These are phyloP conservation scores for Exutisphaerella laricina DNA, from an alignment of 2,329 filamentous ascomycete species.

Conservation along the genomic window DNA sequence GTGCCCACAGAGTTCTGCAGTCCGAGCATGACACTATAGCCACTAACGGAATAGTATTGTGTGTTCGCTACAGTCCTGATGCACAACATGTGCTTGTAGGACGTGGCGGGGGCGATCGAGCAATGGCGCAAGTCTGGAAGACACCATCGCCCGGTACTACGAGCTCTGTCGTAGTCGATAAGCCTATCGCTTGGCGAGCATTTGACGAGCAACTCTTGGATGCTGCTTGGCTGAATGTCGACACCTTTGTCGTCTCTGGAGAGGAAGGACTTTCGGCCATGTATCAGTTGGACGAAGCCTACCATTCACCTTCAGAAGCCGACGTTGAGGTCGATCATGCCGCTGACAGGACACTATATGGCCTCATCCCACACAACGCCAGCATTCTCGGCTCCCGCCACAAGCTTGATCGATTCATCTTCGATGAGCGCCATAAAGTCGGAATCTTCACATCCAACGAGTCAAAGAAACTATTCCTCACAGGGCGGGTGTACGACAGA, in stretches of 20 bases:
- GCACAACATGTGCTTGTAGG: constrained; percentile 29
- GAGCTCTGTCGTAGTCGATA: constrained; percentile 23
- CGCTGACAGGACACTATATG: constrained; percentile 13
- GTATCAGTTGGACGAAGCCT: constrained; percentile 19
- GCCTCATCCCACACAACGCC: constrained; percentile 15
- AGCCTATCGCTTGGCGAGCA: constrained; percentile 36
- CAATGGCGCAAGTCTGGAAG: constrained; percentile 31
- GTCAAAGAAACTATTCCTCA: constrained; percentile 32
- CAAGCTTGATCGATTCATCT: constrained; percentile 33
- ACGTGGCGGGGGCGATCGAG: constrained; percentile 28
- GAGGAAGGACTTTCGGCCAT: constrained; percentile 27
- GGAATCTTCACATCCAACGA: constrained; percentile 34
- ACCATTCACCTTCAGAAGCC: constrained; percentile 7
- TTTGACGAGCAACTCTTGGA: constrained; percentile 41
- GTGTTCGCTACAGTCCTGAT: constrained; percentile 29
- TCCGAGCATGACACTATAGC: constrained; percentile 11
- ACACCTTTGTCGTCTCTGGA: constrained; percentile 42
- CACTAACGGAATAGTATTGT: constrained; percentile 26
- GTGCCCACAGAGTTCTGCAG: background rate
- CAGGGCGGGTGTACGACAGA: constrained; percentile 24
- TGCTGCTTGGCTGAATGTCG: constrained; percentile 41
- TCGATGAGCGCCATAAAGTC: constrained; percentile 28
- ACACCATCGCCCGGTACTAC: constrained; percentile 8
- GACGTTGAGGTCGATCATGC: constrained; percentile 3
- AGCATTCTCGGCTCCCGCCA: constrained; percentile 12